Evolutionary conservation across 176 grass and related monocot genomes (phyloP).

Genomic region (Cymbopogon citratus): DNA sequence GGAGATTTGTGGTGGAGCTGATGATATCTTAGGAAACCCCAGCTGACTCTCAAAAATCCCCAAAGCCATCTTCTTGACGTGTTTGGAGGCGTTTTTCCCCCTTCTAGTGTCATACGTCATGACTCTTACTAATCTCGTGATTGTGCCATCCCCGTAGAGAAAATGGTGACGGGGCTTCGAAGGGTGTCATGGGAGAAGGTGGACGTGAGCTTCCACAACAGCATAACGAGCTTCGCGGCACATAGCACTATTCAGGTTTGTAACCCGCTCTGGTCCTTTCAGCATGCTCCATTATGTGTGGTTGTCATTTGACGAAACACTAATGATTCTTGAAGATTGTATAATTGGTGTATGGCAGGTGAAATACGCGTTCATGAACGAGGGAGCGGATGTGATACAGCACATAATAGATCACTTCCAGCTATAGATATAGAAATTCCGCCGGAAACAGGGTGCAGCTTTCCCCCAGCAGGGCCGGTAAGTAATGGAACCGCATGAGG

Average conservation of each 20-base stretch:
- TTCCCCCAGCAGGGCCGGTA: too few species aligned
- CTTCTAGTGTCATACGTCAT: not conserved
- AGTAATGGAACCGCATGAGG: too few species aligned
- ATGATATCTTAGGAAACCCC: not conserved
- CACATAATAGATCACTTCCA: constrained; percentile 73
- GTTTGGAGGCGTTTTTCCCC: not conserved
- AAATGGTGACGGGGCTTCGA: constrained; percentile 62
- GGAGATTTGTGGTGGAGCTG: not conserved
- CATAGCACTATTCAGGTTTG: constrained; percentile 86
- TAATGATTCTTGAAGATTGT: not conserved
- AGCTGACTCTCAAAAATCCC: not conserved
- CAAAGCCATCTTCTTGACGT: not conserved
- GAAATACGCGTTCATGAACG: constrained; percentile 65
- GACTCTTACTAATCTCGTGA: not conserved
- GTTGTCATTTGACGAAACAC: too few species aligned
- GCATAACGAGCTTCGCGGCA: constrained; percentile 57
- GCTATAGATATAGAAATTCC: not conserved
- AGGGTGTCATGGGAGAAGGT: constrained; percentile 78
- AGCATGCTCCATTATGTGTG: not conserved
- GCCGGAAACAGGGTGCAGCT: too few species aligned
- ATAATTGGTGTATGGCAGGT: constrained; percentile 12
- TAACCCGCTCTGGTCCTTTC: not conserved
- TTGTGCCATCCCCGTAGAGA: constrained; percentile 30
- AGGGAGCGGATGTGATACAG: constrained; percentile 68
- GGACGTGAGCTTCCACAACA: constrained; percentile 74